phyloP scores from a whole-genome alignment of 495 filamentous ascomycete species.

The Endocarpon pusillum region DNA sequence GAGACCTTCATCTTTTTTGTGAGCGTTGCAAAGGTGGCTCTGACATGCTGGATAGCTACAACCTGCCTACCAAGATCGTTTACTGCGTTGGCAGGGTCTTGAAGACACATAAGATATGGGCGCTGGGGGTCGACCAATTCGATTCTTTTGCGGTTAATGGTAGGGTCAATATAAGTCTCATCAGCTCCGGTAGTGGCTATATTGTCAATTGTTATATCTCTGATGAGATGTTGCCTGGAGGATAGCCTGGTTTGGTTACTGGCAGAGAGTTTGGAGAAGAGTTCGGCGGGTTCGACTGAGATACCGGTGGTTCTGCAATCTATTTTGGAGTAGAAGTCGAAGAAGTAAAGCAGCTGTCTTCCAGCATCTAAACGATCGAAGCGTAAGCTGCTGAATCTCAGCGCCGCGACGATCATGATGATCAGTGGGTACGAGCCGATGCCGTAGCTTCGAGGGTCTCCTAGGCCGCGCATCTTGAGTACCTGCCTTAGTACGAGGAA shows the following conservation, averaged over 20 bases:
- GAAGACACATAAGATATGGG: constrained; percentile 33
- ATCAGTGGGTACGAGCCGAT: constrained; percentile 33
- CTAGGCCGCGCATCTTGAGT: constrained; percentile 30
- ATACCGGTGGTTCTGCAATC: constrained; percentile 30
- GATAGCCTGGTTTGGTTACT: neutral
- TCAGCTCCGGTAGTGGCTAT: no score
- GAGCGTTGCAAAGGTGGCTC: neutral
- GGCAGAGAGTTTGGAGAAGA: constrained; percentile 18
- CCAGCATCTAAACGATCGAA: constrained; percentile 16
- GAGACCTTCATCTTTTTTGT: neutral
- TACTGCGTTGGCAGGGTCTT: constrained; percentile 40
- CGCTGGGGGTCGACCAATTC: constrained; percentile 10
- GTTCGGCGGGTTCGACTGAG: constrained; percentile 30
- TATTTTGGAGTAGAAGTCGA: constrained; percentile 29
- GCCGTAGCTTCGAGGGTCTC: constrained; percentile 24
- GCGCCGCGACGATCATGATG: constrained; percentile 37
- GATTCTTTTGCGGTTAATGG: neutral
- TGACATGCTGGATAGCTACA: neutral
- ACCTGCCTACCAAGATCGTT: constrained; percentile 32
- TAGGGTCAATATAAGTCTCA: no score
- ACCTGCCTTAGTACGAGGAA: constrained; percentile 29
- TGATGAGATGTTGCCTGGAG: constrained; percentile 1
- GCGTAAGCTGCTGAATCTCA: constrained; percentile 25
- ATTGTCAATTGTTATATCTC: constrained; percentile 1
- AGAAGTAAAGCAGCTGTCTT: constrained; percentile 29